Evolutionary conservation across 2,329 filamentous ascomycete species (phyloP).

Genomic region (Ophiocordyceps camponoti-saundersi): DNA sequence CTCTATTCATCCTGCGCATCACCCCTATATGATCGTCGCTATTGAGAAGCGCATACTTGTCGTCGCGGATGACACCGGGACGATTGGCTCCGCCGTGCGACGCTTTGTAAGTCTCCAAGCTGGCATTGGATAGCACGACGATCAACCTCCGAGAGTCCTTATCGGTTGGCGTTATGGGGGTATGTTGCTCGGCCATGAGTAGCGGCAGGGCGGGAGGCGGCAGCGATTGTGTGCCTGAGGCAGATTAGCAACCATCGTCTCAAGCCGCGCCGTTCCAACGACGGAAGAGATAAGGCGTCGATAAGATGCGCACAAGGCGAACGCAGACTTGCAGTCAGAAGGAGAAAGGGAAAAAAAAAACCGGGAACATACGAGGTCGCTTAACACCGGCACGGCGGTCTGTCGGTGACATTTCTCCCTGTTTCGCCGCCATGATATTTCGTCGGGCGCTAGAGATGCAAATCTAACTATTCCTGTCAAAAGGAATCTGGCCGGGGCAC

Average conservation of each 20-base stretch:
- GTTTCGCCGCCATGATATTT: not conserved
- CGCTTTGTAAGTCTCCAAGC: conserved; percentile 92
- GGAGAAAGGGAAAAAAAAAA: not conserved
- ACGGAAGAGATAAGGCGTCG: not conserved
- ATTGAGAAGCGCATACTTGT: conserved; percentile 95
- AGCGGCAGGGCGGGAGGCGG: conserved; percentile 82
- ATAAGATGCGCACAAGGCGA: not conserved
- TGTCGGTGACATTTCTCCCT: conserved; percentile 18
- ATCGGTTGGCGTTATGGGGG: conserved; percentile 67
- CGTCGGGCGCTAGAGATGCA: too few species aligned
- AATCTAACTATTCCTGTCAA: too few species aligned
- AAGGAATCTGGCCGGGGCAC: too few species aligned
- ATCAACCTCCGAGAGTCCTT: conserved; percentile 86
- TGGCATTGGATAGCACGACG: conserved; percentile 92
- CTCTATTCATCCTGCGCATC: conserved; percentile 98
- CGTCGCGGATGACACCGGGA: conserved; percentile 54
- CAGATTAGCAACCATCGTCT: not conserved
- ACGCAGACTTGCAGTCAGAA: not conserved
- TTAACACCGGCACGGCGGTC: conserved; percentile 24
- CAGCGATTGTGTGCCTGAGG: conserved; percentile 74
- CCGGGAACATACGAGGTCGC: conserved; percentile 20
- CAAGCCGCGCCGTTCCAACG: not conserved
- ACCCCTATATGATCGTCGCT: conserved; percentile 98
- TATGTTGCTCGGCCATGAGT: conserved; percentile 83
- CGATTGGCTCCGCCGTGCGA: conserved; percentile 52